A percentile compares a stretch with the other conserved stretches of the same genome.
Evolutionary conservation across 2,329 filamentous ascomycete genomes (phyloP).

Genomic region (Cucurbitaria berberidis): DNA sequence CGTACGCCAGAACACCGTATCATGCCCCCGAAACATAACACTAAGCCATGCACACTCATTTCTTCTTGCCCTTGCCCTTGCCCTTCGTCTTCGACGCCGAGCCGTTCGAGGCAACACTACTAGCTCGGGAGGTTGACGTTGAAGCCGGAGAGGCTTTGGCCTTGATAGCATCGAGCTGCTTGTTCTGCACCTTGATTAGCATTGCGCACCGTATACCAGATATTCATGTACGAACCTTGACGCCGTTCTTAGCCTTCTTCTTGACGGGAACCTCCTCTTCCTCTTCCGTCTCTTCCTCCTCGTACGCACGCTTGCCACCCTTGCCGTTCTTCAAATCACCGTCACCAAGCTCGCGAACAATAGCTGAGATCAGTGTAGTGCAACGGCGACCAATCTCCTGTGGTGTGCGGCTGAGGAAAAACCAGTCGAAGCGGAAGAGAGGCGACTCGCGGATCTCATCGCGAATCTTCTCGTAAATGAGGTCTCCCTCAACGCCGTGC

Average conservation of each 20-base stretch:
- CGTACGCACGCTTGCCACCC: slow-evolving; percentile 74
- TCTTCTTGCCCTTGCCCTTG: slow-evolving; percentile 60
- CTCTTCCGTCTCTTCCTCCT: slow-evolving; percentile 82
- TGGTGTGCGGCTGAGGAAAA: slow-evolving; percentile 93
- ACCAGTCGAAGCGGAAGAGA: slow-evolving; percentile 98
- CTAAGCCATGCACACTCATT: slow-evolving; percentile 25
- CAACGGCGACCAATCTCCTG: slow-evolving; percentile 91
- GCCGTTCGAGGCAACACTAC: slow-evolving; percentile 80
- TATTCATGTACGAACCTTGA: slow-evolving; percentile 69
- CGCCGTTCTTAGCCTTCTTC: slow-evolving; percentile 90
- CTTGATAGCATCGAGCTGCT: slow-evolving; percentile 89
- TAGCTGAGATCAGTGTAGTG: slow-evolving; percentile 90
- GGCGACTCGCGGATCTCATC: slow-evolving; percentile 95
- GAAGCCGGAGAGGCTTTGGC: slow-evolving; percentile 75
- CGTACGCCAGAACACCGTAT: slow-evolving; percentile 22
- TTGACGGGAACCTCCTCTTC: slow-evolving; percentile 80
- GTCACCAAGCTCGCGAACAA: slow-evolving; percentile 90
- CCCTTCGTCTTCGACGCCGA: slow-evolving; percentile 60
- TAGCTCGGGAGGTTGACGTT: slow-evolving; percentile 79
- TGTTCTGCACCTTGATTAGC: slow-evolving; percentile 69
- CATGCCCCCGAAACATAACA: slow-evolving; percentile 2
- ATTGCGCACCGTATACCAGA: not conserved
- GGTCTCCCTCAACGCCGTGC: slow-evolving; percentile 88
- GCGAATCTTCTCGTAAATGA: slow-evolving; percentile 91
- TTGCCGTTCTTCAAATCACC: slow-evolving; percentile 65